A percentile compares a stretch with the other conserved stretches of the same genome.
Evolutionary conservation across 805 yeast species (phyloP).

Genomic region (Saccharomycopsis schoenii): DNA sequence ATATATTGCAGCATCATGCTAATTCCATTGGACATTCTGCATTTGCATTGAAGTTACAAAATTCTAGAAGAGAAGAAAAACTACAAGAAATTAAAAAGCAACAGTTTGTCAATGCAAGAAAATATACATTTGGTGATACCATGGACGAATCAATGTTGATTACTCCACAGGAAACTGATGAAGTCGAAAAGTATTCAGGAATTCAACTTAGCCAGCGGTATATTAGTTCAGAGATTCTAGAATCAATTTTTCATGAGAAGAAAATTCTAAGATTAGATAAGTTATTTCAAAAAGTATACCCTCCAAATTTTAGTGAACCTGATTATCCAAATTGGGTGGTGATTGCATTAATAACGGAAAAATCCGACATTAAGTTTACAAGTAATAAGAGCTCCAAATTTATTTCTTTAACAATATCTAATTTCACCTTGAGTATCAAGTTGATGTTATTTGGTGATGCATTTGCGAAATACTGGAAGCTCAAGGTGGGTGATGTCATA

Average conservation of each 20-base stretch:
- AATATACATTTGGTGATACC: conserved; percentile 14
- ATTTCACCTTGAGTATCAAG: conserved; percentile 51
- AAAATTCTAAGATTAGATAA: conserved; percentile 50
- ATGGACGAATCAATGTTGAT: background rate
- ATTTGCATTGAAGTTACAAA: conserved; percentile 10
- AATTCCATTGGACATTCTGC: background rate
- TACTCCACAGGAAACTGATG: conserved; percentile 29
- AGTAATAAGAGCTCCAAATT: conserved; percentile 30
- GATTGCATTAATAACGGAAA: conserved; percentile 55
- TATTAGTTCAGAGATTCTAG: conserved; percentile 29
- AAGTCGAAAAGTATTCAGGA: conserved; percentile 38
- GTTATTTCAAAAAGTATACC: conserved; percentile 51
- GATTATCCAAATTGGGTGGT: conserved; percentile 68
- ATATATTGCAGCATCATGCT: background rate
- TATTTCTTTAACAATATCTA: conserved; percentile 54
- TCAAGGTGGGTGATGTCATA: conserved; percentile 64
- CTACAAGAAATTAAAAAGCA: background rate
- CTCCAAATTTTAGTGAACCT: conserved; percentile 66
- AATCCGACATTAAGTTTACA: conserved; percentile 43
- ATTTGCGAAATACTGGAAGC: conserved; percentile 61
- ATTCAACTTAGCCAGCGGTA: conserved; percentile 37
- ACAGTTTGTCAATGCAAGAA: conserved; percentile 9
- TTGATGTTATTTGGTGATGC: conserved; percentile 59
- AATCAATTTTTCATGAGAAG: conserved; percentile 34
- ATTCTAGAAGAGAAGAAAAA: conserved; percentile 4